These are phyloP conservation scores for Rhizopus microsporus DNA, from an alignment of 371 early-diverging fungal species.

Conservation along the genomic window DNA sequence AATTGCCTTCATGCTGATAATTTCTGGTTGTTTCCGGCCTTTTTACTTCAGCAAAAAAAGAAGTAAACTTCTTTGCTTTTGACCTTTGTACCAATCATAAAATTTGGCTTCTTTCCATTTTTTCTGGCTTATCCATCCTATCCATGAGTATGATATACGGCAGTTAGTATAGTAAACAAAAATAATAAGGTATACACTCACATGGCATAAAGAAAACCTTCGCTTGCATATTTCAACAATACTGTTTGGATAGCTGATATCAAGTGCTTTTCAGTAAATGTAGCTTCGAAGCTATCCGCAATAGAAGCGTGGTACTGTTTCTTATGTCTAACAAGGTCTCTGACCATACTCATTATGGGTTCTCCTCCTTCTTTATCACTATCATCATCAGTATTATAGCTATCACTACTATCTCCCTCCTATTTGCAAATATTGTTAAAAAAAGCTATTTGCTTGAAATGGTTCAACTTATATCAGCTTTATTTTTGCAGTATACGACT, in stretches of 20 bases:
- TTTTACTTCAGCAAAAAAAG: constrained; percentile 16
- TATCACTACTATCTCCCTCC: constrained; percentile 5
- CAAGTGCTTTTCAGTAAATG: constrained; percentile 13
- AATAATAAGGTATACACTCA: constrained; percentile 17
- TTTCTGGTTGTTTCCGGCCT: constrained; percentile 7
- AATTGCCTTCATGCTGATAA: constrained; percentile 15
- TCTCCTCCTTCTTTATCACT: constrained; percentile 1
- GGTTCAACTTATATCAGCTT: constrained; percentile 19
- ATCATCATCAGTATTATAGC: constrained; percentile 2
- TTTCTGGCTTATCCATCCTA: constrained; percentile 13
- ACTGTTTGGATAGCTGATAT: constrained; percentile 13
- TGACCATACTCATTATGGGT: constrained; percentile 19
- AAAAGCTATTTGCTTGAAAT: constrained; percentile 11
- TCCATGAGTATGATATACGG: constrained; percentile 9
- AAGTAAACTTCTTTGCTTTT: constrained; percentile 6
- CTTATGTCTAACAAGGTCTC: constrained; percentile 8
- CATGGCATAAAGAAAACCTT: constrained; percentile 15
- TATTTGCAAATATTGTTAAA: constrained; percentile 17
- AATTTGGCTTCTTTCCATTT: constrained; percentile 16
- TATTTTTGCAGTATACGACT: constrained; percentile 19
- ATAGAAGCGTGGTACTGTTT: constrained; percentile 7
- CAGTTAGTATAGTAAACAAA: constrained; percentile 11
- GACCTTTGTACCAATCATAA: constrained; percentile 18
- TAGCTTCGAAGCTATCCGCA: constrained; percentile 9
- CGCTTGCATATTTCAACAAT: constrained; percentile 8